Conservation (phyloP, 192 early-diverging fungal genomes). For the Jimgerdemannia flammicorona region DNA sequence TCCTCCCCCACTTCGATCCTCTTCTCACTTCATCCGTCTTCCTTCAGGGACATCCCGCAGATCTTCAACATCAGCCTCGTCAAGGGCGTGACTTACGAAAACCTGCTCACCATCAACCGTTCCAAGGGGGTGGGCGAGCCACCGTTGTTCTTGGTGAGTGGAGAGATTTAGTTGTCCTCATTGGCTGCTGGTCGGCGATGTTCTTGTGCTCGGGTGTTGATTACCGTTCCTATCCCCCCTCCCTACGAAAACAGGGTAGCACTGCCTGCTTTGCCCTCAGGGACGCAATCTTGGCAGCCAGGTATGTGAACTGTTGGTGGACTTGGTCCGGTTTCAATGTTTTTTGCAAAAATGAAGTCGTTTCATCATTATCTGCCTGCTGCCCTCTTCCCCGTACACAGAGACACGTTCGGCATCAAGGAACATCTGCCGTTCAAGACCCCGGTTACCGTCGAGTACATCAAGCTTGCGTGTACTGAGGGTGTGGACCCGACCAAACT, state of each 20-base stretch:
- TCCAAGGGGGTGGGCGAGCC: constrained; percentile 88
- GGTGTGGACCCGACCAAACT: too few relatives aligned
- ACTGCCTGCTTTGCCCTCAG: constrained; percentile 77
- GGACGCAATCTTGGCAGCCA: constrained; percentile 72
- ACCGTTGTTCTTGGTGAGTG: constrained; percentile 65
- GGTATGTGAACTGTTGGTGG: constrained; percentile 10
- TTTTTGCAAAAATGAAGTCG: not conserved
- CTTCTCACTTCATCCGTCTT: not conserved
- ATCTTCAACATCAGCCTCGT: constrained; percentile 73
- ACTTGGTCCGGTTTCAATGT: not conserved
- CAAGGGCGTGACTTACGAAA: constrained; percentile 44
- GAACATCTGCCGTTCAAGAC: not conserved
- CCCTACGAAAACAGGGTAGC: constrained; percentile 32
- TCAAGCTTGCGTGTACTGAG: not conserved
- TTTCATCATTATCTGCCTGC: too few relatives aligned
- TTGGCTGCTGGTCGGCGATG: too few relatives aligned
- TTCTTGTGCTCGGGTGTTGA: not conserved
- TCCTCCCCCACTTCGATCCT: not conserved
- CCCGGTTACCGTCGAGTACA: not conserved
- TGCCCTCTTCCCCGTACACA: not conserved
- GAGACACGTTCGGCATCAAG: not conserved
- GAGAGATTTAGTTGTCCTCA: too few relatives aligned
- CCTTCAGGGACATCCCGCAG: constrained; percentile 63
- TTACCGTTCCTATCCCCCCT: too few relatives aligned
- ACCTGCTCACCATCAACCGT: constrained; percentile 71